These are phyloP conservation scores for Entomortierella beljakovae DNA, from an alignment of 192 early-diverging fungal genomes.

Conservation along the genomic window DNA sequence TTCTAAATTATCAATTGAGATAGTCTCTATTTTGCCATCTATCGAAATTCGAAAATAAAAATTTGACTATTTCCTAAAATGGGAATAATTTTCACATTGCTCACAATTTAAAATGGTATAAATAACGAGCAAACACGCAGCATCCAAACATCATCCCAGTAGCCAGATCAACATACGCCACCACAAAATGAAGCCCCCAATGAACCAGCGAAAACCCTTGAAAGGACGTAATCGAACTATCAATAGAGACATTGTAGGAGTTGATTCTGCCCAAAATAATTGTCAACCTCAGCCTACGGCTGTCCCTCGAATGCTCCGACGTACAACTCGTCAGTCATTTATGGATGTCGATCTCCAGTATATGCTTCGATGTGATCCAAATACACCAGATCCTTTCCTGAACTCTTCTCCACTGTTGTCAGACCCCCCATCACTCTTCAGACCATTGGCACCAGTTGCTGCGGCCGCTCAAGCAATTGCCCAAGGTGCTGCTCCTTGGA, in stretches of 20 bases:
- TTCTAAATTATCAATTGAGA: background rate
- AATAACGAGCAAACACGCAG: background rate
- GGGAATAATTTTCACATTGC: too few relatives aligned
- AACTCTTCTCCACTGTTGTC: conserved; percentile 48
- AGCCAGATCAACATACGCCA: background rate
- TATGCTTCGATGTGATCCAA: conserved; percentile 33
- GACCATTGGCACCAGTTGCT: conserved; percentile 43
- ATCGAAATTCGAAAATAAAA: background rate
- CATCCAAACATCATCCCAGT: background rate
- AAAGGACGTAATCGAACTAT: conserved; percentile 29
- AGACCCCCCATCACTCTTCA: conserved; percentile 45
- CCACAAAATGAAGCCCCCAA: conserved; percentile 49
- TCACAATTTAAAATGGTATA: too few relatives aligned
- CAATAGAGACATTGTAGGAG: background rate
- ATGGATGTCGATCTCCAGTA: conserved; percentile 53
- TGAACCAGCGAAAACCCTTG: conserved; percentile 32
- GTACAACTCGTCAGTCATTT: conserved; percentile 42
- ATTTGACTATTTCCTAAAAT: background rate
- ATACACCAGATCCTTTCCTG: conserved; percentile 38
- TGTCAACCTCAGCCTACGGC: background rate
- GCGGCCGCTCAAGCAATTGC: conserved; percentile 46
- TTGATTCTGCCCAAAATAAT: background rate
- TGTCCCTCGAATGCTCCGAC: conserved; percentile 38
- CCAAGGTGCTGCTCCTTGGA: conserved; percentile 42
- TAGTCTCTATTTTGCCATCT: background rate